Percentiles rank a stretch among this genome's conserved stretches.
Conservation (phyloP, 140 eudicot species). For the Erigeron philadelphicus region DNA sequence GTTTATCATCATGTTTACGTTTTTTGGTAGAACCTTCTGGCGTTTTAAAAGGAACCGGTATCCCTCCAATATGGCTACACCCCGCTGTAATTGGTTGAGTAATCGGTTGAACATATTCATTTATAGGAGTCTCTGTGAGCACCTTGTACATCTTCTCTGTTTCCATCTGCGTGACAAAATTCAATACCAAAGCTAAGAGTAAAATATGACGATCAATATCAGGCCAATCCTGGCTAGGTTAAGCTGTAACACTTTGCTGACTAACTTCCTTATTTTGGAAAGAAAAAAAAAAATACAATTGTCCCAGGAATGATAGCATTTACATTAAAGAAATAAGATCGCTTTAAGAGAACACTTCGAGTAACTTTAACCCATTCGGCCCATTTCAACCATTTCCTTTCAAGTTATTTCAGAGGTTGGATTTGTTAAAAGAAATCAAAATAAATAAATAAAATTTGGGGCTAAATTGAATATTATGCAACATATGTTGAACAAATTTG, state of each 20-base stretch:
- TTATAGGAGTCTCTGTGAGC: constrained; percentile 36
- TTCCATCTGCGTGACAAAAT: constrained; percentile 42
- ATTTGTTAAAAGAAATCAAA: too few relatives aligned
- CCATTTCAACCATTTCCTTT: neutral
- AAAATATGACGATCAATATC: neutral
- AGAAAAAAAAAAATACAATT: neutral
- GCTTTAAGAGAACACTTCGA: neutral
- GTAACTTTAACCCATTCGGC: neutral
- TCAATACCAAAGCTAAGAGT: constrained; percentile 7
- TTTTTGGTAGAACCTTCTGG: constrained; percentile 27
- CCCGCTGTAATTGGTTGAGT: constrained; percentile 34
- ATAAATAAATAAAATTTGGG: neutral
- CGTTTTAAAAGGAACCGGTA: constrained; percentile 35
- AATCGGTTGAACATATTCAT: constrained; percentile 34
- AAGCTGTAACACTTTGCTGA: neutral
- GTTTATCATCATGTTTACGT: constrained; percentile 28
- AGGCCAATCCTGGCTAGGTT: neutral
- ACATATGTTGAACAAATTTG: neutral
- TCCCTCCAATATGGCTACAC: constrained; percentile 49
- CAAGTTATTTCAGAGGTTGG: neutral
- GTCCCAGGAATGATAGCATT: neutral
- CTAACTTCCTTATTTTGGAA: too few relatives aligned
- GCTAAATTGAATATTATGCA: neutral
- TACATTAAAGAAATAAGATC: neutral
- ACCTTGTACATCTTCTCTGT: constrained; percentile 64